These are phyloP conservation scores for Talaromyces sp. DNA, from an alignment of 2,329 filamentous ascomycete species.

Conservation along the genomic window DNA sequence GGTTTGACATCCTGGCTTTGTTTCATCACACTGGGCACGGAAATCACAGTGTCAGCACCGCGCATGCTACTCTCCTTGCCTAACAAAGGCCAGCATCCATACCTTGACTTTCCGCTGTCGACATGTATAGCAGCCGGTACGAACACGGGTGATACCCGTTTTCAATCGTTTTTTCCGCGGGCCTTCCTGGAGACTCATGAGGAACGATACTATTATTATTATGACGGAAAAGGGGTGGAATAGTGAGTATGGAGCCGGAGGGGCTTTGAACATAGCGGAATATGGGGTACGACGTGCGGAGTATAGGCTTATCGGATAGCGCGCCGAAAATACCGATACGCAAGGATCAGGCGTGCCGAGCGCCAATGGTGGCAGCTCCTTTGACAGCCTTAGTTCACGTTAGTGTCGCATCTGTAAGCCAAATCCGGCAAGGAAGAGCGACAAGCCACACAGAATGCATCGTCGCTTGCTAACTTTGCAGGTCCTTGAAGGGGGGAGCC, in stretches of 20 bases:
- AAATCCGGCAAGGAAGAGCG: background rate
- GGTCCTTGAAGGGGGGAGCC: background rate
- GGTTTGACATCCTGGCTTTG: background rate
- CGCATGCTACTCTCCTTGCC: too few relatives aligned
- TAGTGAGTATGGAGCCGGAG: background rate
- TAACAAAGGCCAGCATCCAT: background rate
- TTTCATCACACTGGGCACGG: slow-evolving; percentile 5
- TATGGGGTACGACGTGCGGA: background rate
- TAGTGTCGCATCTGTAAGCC: background rate
- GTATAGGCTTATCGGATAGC: background rate
- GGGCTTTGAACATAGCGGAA: background rate
- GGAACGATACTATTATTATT: background rate
- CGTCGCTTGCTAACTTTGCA: background rate
- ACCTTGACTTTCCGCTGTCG: slow-evolving; percentile 6
- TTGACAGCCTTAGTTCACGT: background rate
- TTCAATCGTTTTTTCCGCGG: slow-evolving; percentile 4
- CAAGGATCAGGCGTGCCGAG: too few relatives aligned
- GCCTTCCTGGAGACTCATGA: background rate
- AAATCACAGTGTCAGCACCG: background rate
- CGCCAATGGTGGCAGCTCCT: background rate
- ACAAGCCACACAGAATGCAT: background rate
- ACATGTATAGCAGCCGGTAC: slow-evolving; percentile 8
- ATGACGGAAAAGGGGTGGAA: background rate
- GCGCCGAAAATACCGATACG: too few relatives aligned
- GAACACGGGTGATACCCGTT: slow-evolving; percentile 5